A percentile compares a stretch with the other conserved stretches of the same genome.
phyloP scores from a whole-genome alignment of 2,329 filamentous ascomycete species.

The Colletotrichum cereale region DNA sequence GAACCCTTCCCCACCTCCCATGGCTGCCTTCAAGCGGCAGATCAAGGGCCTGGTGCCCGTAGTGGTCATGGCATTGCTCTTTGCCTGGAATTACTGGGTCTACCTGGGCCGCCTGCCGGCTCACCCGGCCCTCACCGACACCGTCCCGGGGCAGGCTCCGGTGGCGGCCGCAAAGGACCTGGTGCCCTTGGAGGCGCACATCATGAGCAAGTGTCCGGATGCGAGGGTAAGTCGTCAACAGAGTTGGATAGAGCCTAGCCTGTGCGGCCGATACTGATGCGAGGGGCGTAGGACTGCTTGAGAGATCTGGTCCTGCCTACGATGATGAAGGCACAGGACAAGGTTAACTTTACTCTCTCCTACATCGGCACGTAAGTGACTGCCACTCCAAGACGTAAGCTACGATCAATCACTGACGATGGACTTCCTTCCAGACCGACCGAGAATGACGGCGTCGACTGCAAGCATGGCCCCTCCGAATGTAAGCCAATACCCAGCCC shows the following conservation, averaged over 20 bases:
- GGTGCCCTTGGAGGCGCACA: constrained; percentile 91
- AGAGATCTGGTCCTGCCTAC: constrained; percentile 83
- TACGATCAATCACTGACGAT: constrained; percentile 2
- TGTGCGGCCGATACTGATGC: constrained; percentile 1
- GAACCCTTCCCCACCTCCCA: constrained; percentile 7
- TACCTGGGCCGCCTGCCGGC: neutral
- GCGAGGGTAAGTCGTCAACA: constrained; percentile 66
- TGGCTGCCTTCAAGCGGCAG: constrained; percentile 23
- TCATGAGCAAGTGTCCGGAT: constrained; percentile 98
- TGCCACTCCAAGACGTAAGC: neutral
- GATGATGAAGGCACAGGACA: constrained; percentile 84
- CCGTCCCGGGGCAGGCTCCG: constrained; percentile 25
- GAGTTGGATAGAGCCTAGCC: neutral
- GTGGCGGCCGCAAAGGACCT: constrained; percentile 44
- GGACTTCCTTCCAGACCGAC: constrained; percentile 64
- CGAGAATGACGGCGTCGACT: constrained; percentile 84
- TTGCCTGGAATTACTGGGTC: constrained; percentile 36
- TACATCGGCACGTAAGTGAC: constrained; percentile 82
- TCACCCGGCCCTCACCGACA: neutral
- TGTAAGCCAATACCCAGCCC: constrained; percentile 56
- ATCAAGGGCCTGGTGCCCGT: constrained; percentile 23
- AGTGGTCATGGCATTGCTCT: constrained; percentile 8
- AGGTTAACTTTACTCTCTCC: constrained; percentile 91
- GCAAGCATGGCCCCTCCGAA: constrained; percentile 90
- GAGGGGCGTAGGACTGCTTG: constrained; percentile 74